A percentile compares a stretch with the other conserved stretches of the same genome.
Evolutionary conservation across 2,329 filamentous ascomycete genomes (phyloP).

Genomic region (Lanzia echinophila): DNA sequence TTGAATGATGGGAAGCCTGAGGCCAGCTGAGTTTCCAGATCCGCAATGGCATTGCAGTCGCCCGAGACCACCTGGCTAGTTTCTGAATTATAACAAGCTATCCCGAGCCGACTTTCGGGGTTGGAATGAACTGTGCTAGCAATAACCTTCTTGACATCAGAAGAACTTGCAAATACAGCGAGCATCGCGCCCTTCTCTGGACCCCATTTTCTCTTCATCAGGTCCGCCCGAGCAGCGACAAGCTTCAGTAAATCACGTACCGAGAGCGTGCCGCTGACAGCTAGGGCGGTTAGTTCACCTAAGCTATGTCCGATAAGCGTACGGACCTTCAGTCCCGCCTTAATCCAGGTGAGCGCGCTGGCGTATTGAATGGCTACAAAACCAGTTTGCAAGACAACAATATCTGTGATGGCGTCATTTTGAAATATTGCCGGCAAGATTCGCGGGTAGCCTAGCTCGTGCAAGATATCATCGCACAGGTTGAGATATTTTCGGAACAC

Average conservation of each 20-base stretch:
- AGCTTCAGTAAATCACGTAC: slow-evolving; percentile 15
- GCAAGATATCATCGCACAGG: slow-evolving; percentile 8
- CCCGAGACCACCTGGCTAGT: slow-evolving; percentile 30
- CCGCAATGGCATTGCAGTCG: slow-evolving; percentile 12
- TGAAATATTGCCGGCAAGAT: slow-evolving; percentile 17
- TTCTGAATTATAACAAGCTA: slow-evolving; percentile 33
- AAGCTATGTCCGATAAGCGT: slow-evolving; percentile 34
- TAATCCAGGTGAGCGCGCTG: slow-evolving; percentile 15
- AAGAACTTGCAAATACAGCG: background rate
- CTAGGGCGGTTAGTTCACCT: slow-evolving; percentile 34
- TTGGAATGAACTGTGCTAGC: background rate
- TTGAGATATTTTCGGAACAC: slow-evolving; percentile 14
- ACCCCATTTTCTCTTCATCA: slow-evolving; percentile 23
- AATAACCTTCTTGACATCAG: background rate
- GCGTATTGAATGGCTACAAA: slow-evolving; percentile 19
- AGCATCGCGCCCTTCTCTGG: background rate
- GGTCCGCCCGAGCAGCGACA: slow-evolving; percentile 27
- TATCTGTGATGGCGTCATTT: slow-evolving; percentile 3
- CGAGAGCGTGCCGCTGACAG: slow-evolving; percentile 19
- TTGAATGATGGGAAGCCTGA: slow-evolving; percentile 15
- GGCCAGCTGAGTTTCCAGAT: background rate
- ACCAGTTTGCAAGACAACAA: slow-evolving; percentile 11
- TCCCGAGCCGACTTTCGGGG: slow-evolving; percentile 4
- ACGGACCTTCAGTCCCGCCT: slow-evolving; percentile 10
- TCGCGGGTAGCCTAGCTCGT: slow-evolving; percentile 4